phyloP scores from a whole-genome alignment of 2,329 filamentous ascomycete genomes.

The Ascomycota sp. region DNA sequence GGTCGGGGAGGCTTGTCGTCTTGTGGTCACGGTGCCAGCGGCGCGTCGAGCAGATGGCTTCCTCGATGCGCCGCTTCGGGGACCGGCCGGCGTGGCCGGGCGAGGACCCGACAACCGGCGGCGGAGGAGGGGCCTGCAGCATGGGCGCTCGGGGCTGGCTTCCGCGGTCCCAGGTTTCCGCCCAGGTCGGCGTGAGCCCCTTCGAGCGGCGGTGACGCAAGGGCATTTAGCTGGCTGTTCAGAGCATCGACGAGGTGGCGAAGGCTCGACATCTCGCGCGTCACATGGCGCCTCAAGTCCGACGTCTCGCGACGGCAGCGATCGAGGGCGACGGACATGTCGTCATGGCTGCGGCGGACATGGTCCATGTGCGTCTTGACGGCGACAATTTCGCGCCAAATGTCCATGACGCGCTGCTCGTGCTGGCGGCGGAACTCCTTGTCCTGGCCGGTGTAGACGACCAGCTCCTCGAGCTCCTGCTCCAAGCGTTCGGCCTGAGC shows the following conservation, averaged over 20 bases:
- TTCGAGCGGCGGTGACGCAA: too few relatives aligned
- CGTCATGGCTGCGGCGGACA: slow-evolving; percentile 2
- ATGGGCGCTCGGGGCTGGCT: too few relatives aligned
- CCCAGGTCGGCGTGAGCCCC: too few relatives aligned
- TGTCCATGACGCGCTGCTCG: slow-evolving; percentile 9
- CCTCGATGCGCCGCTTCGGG: slow-evolving; percentile 10
- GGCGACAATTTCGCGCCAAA: slow-evolving; percentile 12
- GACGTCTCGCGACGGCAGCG: slow-evolving; percentile 5
- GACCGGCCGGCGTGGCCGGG: slow-evolving; percentile 1
- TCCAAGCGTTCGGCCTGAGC: slow-evolving; percentile 11
- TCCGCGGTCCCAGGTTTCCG: too few relatives aligned
- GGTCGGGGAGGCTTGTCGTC: slow-evolving; percentile 10
- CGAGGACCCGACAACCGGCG: too few relatives aligned
- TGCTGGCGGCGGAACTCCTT: slow-evolving; percentile 10
- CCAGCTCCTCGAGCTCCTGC: slow-evolving; percentile 9
- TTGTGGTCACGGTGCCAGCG: slow-evolving; percentile 19
- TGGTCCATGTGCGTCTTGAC: slow-evolving; percentile 9
- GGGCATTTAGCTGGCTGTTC: slow-evolving; percentile 5
- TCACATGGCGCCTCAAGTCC: slow-evolving; percentile 4
- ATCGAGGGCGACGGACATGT: slow-evolving; percentile 4
- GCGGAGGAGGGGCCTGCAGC: too few relatives aligned
- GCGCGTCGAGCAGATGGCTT: slow-evolving; percentile 15
- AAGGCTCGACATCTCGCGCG: slow-evolving; percentile 7
- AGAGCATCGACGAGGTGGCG: slow-evolving; percentile 7
- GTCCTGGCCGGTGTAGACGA: slow-evolving; percentile 8